Evolutionary conservation across 768 basidiomycete species (phyloP), one percentile per base, ranked within the genome.

Genomic region (Termitomyces sp.): DNA sequence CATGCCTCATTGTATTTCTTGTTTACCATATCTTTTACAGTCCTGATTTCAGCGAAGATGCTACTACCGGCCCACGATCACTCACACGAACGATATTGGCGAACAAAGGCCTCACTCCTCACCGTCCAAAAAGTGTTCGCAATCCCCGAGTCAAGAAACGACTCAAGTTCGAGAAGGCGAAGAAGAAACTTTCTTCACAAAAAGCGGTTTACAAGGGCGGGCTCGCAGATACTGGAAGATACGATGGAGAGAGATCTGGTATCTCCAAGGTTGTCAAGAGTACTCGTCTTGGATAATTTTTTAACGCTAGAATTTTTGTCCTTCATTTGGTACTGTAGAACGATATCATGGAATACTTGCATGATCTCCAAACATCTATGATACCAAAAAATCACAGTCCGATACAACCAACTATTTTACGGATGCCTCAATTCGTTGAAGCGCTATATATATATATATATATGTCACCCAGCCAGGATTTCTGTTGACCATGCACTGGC

Each of bases 121-220:
- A 79, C 59, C 84, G 97, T 55, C 76, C 89, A 43, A 98, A 98
- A 73, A 79, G 81, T 54, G 91, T 93, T 38, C 91, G 95, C 62
- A 99, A 99, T 74, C 95, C 96, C 42, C 85, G 97, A 59, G 94
- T 98, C 71, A 98, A 98, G 83, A 99, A 99, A 71, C 83, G 93
- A 35, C 81, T 87, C 72, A 87, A 80, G 67, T 98, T 87, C 78
- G 95, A 95, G 66, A 89, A 97, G 73, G 96, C 95, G 61, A 91
- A 96, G 78, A 94, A 90, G 75, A 93, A 87, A 73, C 75, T 98
- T 14, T 74, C 87, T 30, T 94, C 90, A 23, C 93, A 94, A 71
- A 89, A 91, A 70, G 85, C 94, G 17, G 80, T 94, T n/a, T 98
- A 85, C 82, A 95, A 89, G 69, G 93, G 94, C 53, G 94, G 94